These are phyloP conservation scores for Beauveria rudraprayagi DNA, from an alignment of 2,329 filamentous ascomycete species.

Conservation along the genomic window DNA sequence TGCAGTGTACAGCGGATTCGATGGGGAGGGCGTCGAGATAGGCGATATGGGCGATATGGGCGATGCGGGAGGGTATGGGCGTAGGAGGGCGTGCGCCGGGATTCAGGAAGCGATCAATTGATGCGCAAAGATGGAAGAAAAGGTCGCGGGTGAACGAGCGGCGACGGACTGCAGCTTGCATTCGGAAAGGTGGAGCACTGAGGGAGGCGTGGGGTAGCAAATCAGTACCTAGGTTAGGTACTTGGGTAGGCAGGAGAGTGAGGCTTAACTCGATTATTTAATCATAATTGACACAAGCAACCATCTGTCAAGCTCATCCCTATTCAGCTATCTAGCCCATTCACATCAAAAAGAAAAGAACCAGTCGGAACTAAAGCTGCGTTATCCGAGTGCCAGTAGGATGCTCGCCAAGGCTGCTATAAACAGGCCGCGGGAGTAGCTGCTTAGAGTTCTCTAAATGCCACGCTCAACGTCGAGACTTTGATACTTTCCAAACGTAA, in stretches of 20 bases:
- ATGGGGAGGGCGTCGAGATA: slow-evolving; percentile 4
- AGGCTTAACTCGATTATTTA: not conserved
- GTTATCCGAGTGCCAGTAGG: not conserved
- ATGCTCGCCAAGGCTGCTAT: not conserved
- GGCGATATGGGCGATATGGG: not conserved
- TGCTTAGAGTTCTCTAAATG: too few species aligned
- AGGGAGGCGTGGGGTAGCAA: slow-evolving; percentile 1
- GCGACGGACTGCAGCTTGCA: not conserved
- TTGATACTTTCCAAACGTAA: not conserved
- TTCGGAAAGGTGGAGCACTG: slow-evolving; percentile 4
- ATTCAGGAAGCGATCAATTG: slow-evolving; percentile 4
- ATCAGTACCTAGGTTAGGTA: not conserved
- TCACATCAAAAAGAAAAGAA: not conserved
- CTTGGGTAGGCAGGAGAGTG: not conserved
- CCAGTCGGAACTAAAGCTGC: not conserved
- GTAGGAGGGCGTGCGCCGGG: not conserved
- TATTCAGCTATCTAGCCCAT: too few species aligned
- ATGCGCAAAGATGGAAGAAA: not conserved
- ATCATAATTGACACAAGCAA: too few species aligned
- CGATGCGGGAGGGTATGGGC: too few species aligned
- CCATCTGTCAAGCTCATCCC: too few species aligned
- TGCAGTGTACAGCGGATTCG: not conserved
- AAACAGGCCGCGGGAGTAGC: too few species aligned
- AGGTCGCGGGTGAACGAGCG: not conserved
- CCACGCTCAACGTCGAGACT: not conserved